Base-by-base conservation (phyloP, 2,329 filamentous ascomycete genomes). In the Dactylellina haptotyla region DNA sequence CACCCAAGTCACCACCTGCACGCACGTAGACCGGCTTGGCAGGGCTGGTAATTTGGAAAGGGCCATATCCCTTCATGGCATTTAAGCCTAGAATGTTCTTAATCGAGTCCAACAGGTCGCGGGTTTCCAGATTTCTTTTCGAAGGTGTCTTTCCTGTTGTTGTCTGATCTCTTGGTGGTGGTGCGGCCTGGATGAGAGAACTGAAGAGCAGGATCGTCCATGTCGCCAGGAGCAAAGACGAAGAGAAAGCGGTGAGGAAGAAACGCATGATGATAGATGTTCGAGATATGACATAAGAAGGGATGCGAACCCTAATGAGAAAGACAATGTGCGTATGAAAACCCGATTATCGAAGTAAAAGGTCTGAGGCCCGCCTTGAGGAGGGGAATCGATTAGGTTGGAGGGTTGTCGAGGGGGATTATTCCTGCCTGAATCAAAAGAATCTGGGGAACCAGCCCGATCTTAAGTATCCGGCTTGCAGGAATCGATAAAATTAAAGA, bases 391-490 rank as follows among this genome's bases (percentile, higher is more conserved):
- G 30, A n/a, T 28, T 39, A 20, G 28, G 45, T 41, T 53, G 39
- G 57, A 34, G 34, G 30, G 23, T n/a, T n/a, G n/a, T n/a, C n/a
- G n/a, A n/a, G 37, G 37, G 48, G 43, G 51, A 45, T 30, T 39
- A 34, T 62, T 71, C 66, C 66, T 71, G 34, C 41, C 50, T 14
- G 45, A 46, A 58, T 41, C 37, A 58, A 63, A 62, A 64, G 39
- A 71, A 71, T 71, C 66, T 46, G 58, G 66, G 66, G 66, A 71
- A 71, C 66, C 66, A 58, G 66, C 66, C 66, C 28, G 57, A 63
- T 64, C 58, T 64, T 71, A 71, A 63, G 66, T 58, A 64, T 63
- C 54, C 53, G 20, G 53, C 45, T 57, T 14, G 12, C 26, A 48
- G 20, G 57, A 48, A 46, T 32, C 16, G 64, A 28, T 37, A 62